Conservation (phyloP, 305 asterid genomes). For the Fraxinus nigra region DNA sequence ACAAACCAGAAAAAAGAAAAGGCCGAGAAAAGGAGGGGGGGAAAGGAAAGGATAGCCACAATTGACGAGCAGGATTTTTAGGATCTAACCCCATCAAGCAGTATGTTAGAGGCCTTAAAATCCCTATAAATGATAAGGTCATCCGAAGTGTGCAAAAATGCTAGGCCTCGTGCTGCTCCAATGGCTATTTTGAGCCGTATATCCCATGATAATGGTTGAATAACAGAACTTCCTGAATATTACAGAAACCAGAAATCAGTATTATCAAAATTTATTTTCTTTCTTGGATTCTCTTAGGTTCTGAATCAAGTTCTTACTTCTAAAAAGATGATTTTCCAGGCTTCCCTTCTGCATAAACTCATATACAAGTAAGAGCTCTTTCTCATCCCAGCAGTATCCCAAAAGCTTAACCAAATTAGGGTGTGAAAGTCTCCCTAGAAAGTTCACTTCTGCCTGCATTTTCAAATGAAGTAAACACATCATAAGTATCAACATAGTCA, state of each 20-base stretch:
- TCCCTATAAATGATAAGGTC: conserved; percentile 76
- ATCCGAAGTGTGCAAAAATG: conserved; percentile 73
- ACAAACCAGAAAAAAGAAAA: background rate
- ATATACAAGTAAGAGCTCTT: conserved; percentile 75
- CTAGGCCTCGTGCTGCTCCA: conserved; percentile 84
- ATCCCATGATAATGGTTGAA: conserved; percentile 76
- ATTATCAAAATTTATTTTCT: conserved; percentile 1
- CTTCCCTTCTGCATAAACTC: conserved; percentile 88
- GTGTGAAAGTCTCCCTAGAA: conserved; percentile 82
- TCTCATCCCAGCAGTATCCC: conserved; percentile 89
- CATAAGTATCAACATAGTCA: background rate
- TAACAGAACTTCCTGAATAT: conserved; percentile 53
- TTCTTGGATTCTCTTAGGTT: conserved; percentile 8
- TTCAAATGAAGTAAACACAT: conserved; percentile 22
- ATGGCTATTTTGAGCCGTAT: conserved; percentile 65
- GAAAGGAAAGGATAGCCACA: background rate
- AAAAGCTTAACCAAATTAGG: conserved; percentile 86
- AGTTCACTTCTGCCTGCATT: conserved; percentile 87
- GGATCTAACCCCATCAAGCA: conserved; percentile 72
- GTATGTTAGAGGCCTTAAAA: conserved; percentile 90
- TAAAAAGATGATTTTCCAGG: conserved; percentile 88
- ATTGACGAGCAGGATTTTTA: conserved; percentile 2
- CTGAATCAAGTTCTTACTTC: conserved; percentile 53
- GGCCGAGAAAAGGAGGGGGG: background rate
- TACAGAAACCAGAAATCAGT: conserved; percentile 20